Percentiles rank a stretch among this genome's conserved stretches.
phyloP scores from a whole-genome alignment of 805 yeast genomes.

The Hanseniaspora jakobsenii region DNA sequence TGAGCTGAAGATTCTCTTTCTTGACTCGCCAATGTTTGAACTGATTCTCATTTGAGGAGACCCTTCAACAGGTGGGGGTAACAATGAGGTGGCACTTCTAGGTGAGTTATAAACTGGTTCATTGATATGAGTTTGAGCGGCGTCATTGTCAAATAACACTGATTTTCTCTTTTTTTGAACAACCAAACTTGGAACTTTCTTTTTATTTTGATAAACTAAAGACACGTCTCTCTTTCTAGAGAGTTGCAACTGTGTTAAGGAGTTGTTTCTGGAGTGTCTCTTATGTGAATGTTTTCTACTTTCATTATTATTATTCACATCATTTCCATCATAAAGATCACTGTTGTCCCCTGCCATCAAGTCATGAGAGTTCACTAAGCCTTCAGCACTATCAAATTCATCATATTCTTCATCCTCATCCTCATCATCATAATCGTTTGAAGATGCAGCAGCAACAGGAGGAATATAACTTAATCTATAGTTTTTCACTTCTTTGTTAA shows the following conservation, averaged over 20 bases:
- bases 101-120: too few relatives aligned
- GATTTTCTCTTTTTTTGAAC: conserved; percentile 22
- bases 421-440: conserved; percentile 1
- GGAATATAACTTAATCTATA: conserved; percentile 1
- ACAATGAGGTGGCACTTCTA: conserved; percentile 23
- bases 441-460: not conserved
- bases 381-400: too few relatives aligned
- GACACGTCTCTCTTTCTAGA: conserved; percentile 15
- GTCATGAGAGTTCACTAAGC: too few relatives aligned
- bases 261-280: not conserved
- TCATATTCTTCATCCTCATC: not conserved
- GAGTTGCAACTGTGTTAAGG: conserved; percentile 14
- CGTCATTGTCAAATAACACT: not conserved
- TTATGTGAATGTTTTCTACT: too few relatives aligned
- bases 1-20: conserved; percentile 24
- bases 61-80: conserved; percentile 31
- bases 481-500: conserved; percentile 16
- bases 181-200: conserved; percentile 17
- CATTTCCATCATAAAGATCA: not conserved
- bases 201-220: conserved; percentile 5
- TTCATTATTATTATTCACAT: too few relatives aligned
- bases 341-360: not conserved
- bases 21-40: conserved; percentile 24
- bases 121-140: too few relatives aligned
- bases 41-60: conserved; percentile 31